Conservation (phyloP, 495 filamentous ascomycete genomes). For the Penicillium fimorum region DNA sequence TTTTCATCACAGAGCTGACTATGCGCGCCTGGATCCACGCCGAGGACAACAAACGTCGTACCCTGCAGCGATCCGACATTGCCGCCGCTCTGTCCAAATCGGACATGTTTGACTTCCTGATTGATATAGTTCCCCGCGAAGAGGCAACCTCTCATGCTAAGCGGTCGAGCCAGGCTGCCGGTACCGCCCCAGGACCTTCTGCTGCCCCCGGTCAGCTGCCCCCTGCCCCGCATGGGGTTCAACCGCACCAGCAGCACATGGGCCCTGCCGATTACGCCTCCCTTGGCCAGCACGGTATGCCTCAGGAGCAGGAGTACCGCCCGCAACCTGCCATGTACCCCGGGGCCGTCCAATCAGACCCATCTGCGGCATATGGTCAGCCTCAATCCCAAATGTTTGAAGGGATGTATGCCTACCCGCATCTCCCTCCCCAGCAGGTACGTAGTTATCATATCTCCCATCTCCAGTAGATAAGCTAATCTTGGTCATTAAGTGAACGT, state of each 20-base stretch:
- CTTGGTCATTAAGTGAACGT: neutral
- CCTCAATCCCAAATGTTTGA: conserved; percentile 81
- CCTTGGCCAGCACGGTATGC: conserved; percentile 60
- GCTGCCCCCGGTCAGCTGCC: conserved; percentile 55
- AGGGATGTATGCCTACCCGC: conserved; percentile 78
- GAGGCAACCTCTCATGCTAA: conserved; percentile 85
- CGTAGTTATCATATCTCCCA: conserved; percentile 20
- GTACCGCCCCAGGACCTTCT: conserved; percentile 47
- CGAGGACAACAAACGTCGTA: conserved; percentile 96
- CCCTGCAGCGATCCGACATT: conserved; percentile 93
- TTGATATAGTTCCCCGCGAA: conserved; percentile 96
- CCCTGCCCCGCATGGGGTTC: conserved; percentile 58
- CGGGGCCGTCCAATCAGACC: conserved; percentile 69
- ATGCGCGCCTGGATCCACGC: conserved; percentile 99
- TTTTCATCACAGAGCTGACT: conserved; percentile 97
- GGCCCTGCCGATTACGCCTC: conserved; percentile 63
- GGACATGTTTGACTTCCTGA: conserved; percentile 99
- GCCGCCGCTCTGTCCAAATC: conserved; percentile 92
- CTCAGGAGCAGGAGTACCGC: conserved; percentile 76
- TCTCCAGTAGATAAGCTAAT: conserved; percentile 6
- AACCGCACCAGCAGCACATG: conserved; percentile 65
- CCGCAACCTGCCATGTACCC: conserved; percentile 74
- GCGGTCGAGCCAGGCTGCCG: conserved; percentile 61
- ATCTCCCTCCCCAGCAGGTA: conserved; percentile 85
- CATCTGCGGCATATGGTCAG: conserved; percentile 67